Evolutionary conservation across 176 grass and related monocot genomes (phyloP).

Genomic region (Coix lacrymajobi): DNA sequence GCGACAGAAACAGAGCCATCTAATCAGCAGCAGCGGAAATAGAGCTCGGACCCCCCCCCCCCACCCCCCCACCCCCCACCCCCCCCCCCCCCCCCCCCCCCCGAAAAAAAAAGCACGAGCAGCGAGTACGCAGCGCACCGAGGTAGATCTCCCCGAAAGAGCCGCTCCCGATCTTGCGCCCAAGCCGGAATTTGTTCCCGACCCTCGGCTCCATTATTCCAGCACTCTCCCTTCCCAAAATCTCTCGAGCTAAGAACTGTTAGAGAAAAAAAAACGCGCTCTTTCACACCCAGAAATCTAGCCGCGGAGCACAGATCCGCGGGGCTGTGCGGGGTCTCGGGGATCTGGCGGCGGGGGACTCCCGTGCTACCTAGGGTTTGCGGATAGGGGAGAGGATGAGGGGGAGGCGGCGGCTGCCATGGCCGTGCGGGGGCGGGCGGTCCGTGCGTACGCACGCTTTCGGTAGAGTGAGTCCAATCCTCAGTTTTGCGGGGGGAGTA

Average conservation of each 20-base stretch:
- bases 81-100: no score
- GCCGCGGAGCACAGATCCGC: conserved; percentile 20
- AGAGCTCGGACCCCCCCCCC: not conserved
- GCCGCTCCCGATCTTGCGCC: conserved; percentile 97
- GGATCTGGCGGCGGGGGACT: not conserved
- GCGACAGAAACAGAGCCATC: not conserved
- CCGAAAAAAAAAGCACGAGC: not conserved
- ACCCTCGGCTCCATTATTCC: conserved; percentile 82
- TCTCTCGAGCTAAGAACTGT: not conserved
- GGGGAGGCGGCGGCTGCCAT: conserved; percentile 15
- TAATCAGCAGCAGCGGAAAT: conserved; percentile 3
- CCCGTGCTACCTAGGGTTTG: conserved; percentile 49
- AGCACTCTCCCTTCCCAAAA: not conserved
- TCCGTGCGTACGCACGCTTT: conserved; percentile 12
- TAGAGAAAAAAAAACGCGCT: conserved; percentile 9
- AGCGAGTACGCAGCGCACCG: conserved; percentile 59
- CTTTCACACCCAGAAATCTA: conserved; percentile 31
- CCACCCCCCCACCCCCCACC: no score
- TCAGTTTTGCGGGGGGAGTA: conserved; percentile 1
- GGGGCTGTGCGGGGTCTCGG: not conserved
- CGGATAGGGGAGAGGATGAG: not conserved
- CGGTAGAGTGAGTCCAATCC: conserved; percentile 26
- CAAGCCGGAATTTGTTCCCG: conserved; percentile 92
- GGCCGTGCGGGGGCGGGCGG: conserved; percentile 16
- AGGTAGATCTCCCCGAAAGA: conserved; percentile 99